Evolutionary conservation across 2,329 filamentous ascomycete species (phyloP).

Genomic region (Stagonosporopsis tanaceti): DNA sequence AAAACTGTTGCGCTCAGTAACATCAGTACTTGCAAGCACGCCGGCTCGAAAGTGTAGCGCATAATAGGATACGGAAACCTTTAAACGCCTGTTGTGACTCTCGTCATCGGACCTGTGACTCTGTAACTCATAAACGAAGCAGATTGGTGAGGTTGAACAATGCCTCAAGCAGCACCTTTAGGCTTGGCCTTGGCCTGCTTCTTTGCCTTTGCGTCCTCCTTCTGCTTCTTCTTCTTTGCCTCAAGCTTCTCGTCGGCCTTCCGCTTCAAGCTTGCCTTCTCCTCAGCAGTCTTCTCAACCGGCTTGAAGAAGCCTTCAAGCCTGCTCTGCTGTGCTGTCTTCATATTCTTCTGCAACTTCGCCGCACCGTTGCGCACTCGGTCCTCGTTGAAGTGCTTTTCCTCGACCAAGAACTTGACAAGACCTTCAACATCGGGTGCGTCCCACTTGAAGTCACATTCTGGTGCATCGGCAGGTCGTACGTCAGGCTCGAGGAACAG

Average conservation of each 20-base stretch:
- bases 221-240: conserved; percentile 93
- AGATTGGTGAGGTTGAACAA: neutral
- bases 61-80: neutral
- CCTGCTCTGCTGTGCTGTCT: conserved; percentile 87
- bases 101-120: neutral
- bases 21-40: neutral
- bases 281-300: conserved; percentile 83
- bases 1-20: neutral
- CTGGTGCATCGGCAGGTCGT: conserved; percentile 78
- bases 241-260: conserved; percentile 93
- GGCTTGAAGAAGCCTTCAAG: conserved; percentile 98
- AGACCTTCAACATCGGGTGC: conserved; percentile 89
- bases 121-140: neutral
- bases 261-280: conserved; percentile 85
- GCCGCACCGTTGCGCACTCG: conserved; percentile 81
- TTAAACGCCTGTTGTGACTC: conserved; percentile 10
- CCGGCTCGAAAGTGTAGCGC: neutral
- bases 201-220: conserved; percentile 95
- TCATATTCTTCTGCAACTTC: conserved; percentile 87
- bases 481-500: conserved; percentile 95
- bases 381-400: conserved; percentile 98
- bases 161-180: conserved; percentile 23
- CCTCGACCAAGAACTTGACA: conserved; percentile 85
- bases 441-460: conserved; percentile 98
- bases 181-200: conserved; percentile 89